A percentile compares a stretch with the other conserved stretches of the same genome.
Conservation (phyloP, 1,139 yeast species). For the Pichia sp. region DNA sequence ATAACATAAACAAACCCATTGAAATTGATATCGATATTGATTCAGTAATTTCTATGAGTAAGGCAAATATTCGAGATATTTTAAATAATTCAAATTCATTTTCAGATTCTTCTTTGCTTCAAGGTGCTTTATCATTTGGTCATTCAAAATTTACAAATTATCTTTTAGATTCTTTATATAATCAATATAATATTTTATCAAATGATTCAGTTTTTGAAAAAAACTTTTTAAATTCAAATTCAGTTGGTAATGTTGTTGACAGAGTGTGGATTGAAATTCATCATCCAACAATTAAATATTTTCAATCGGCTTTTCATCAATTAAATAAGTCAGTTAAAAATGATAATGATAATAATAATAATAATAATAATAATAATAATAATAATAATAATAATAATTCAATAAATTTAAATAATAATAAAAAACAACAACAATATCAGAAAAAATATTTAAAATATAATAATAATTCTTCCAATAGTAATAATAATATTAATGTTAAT, state of each 20-base stretch:
- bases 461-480: constrained; percentile 2
- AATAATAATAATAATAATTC: no score
- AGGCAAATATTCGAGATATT: constrained; percentile 21
- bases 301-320: constrained; percentile 37
- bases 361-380: no score
- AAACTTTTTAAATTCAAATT: neutral
- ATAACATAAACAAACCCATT: neutral
- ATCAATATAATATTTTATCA: constrained; percentile 2
- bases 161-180: constrained; percentile 33
- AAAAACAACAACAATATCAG: constrained; percentile 1
- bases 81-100: constrained; percentile 16
- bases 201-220: constrained; percentile 4
- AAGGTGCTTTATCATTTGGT: constrained; percentile 40
- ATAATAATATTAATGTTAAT: constrained; percentile 2
- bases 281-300: constrained; percentile 56
- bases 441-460: constrained; percentile 13
- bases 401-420: neutral
- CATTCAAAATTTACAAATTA: constrained; percentile 39
- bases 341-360: neutral
- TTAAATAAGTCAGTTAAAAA: constrained; percentile 16
- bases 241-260: constrained; percentile 33
- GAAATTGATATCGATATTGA: constrained; percentile 15
- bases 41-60: constrained; percentile 17
- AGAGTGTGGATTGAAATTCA: constrained; percentile 55
- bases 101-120: constrained; percentile 38